Evolutionary conservation across 805 yeast species (phyloP), one percentile per base, ranked within the genome.

Genomic region (Nakazawaea wyomingensis): DNA sequence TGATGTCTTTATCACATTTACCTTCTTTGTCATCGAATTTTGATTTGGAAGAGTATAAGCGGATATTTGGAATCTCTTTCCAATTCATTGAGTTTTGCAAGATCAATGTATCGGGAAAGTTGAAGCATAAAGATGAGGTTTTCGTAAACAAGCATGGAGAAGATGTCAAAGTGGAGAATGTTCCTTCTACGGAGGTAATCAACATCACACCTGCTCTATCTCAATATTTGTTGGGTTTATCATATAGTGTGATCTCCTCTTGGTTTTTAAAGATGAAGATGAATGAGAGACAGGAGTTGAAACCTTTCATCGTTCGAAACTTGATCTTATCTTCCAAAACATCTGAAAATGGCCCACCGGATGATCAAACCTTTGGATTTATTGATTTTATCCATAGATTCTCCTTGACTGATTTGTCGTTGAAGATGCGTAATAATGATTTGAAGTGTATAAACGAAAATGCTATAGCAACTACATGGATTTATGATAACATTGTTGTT

Each of bases 61-160:
- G 89, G 37, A 86, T 87, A 2, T 85, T 88, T 65, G 96, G 85
- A 2, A 84, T 88, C 56, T 82, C 89, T 1, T 85, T 88, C 65
- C 81, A 82, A 52, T 82, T 80, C 52, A 82, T 87, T 43, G 86
- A 85, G 54, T 81, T 80, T 54, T 42, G 26, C 22, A 42, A 42
- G 26, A 22, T 36, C 14, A 40, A 34, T 21, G 27, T 22, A 10
- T 14, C 36, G 3, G 20, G 26, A 4, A 17, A 9, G 4, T 77
- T 87, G 2, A 68, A 73, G 40, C 89, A 84, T 50, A 45, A 34
- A 17, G 42, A 47, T 5, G 48, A 39, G 28, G 48, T 40, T n/a
- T 41, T 41, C 8, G 37, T 55, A 4, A 65, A 65, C 29, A 52
- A 55, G 30, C 68, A 66, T 40, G 74, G 77, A 4, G 61, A 64